These are phyloP conservation scores for Boletales sp. DNA, from an alignment of 768 basidiomycete genomes.

Conservation along the genomic window DNA sequence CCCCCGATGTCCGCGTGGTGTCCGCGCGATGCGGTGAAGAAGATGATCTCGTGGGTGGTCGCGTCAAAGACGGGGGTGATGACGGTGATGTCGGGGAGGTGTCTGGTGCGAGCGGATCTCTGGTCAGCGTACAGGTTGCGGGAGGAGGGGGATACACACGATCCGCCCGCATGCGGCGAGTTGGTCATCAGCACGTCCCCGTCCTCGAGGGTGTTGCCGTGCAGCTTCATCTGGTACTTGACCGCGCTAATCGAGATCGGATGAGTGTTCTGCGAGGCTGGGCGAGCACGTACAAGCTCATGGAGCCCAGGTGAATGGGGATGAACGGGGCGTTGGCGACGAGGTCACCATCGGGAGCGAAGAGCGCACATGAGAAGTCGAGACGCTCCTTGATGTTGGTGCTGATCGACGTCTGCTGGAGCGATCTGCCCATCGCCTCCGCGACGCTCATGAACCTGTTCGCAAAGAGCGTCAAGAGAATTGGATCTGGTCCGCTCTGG, in stretches of 20 bases:
- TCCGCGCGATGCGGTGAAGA: conserved; percentile 90
- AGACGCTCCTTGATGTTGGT: conserved; percentile 96
- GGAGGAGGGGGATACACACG: conserved; percentile 45
- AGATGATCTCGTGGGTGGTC: conserved; percentile 67
- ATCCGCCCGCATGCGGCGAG: conserved; percentile 84
- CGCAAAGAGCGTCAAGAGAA: conserved; percentile 86
- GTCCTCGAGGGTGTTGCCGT: conserved; percentile 69
- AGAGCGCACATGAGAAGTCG: conserved; percentile 93
- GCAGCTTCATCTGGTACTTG: conserved; percentile 81
- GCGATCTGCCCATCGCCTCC: conserved; percentile 89
- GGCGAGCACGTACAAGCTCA: conserved; percentile 72
- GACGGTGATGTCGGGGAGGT: conserved; percentile 86
- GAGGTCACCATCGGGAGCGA: conserved; percentile 90
- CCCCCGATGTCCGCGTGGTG: conserved; percentile 96
- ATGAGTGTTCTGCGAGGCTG: background rate
- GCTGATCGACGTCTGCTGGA: conserved; percentile 86
- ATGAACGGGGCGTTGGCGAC: conserved; percentile 95
- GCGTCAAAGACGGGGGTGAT: conserved; percentile 88
- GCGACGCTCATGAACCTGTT: conserved; percentile 98
- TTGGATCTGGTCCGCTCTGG: conserved; percentile 64
- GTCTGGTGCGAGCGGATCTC: conserved; percentile 32
- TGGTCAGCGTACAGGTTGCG: too few relatives aligned
- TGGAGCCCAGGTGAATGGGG: conserved; percentile 82
- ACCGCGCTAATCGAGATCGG: conserved; percentile 55
- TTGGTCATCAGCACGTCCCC: conserved; percentile 95